These are phyloP conservation scores for Pichia sorboxylosa DNA, from an alignment of 1,139 yeast genomes.

Conservation along the genomic window DNA sequence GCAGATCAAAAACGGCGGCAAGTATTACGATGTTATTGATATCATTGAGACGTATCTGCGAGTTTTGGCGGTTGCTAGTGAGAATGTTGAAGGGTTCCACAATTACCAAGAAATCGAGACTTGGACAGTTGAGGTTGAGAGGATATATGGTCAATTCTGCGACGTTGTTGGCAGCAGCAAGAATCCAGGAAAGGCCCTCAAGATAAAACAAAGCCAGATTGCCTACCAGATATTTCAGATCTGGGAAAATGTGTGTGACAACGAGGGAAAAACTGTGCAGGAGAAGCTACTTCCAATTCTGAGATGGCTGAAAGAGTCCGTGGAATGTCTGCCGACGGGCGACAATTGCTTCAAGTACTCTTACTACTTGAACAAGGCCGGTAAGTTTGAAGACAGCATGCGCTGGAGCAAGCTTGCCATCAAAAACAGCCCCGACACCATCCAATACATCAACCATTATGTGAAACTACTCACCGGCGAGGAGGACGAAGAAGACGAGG, in stretches of 20 bases:
- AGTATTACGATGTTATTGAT: constrained; percentile 25
- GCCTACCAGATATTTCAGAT: constrained; percentile 13
- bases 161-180: constrained; percentile 9
- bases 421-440: constrained; percentile 28
- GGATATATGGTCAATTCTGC: constrained; percentile 12
- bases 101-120: constrained; percentile 10
- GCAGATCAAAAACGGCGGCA: constrained; percentile 25
- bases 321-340: constrained; percentile 5
- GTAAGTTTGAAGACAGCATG: constrained; percentile 26
- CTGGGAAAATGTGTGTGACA: constrained; percentile 12
- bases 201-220: constrained; percentile 9
- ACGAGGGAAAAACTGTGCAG: constrained; percentile 8
- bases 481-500: constrained; percentile 33
- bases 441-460: constrained; percentile 41
- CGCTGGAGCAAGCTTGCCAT: constrained; percentile 28
- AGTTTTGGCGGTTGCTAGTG: constrained; percentile 18
- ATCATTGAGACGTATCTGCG: constrained; percentile 20
- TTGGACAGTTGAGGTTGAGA: constrained; percentile 12
- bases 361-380: constrained; percentile 24
- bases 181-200: constrained; percentile 6
- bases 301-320: neutral
- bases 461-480: constrained; percentile 40
- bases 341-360: constrained; percentile 29
- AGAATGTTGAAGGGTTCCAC: constrained; percentile 9
- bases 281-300: constrained; percentile 7